Percentiles rank a stretch among this genome's conserved stretches.
These are phyloP conservation scores for Tuber magnatum DNA, from an alignment of 495 filamentous ascomycete genomes.

Conservation along the genomic window DNA sequence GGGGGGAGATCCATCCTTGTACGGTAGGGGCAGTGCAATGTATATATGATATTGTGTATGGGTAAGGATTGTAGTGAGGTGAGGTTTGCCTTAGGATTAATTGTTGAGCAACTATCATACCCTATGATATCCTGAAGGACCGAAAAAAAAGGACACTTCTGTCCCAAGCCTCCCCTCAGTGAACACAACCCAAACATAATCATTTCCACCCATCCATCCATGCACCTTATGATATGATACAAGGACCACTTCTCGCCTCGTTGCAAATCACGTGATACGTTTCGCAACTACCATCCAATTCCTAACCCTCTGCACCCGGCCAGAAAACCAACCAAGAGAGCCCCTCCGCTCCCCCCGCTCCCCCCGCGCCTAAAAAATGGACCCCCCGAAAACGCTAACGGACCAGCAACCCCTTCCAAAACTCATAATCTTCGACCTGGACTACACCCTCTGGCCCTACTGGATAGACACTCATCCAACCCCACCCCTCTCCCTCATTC, in stretches of 20 bases:
- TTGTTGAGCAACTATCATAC: too few relatives aligned
- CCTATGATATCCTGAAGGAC: too few relatives aligned
- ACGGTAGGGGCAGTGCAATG: neutral
- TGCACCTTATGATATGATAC: too few relatives aligned
- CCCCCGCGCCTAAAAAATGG: slow-evolving; percentile 8
- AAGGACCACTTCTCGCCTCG: neutral
- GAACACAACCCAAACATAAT: neutral
- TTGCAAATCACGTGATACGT: neutral
- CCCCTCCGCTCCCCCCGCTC: neutral
- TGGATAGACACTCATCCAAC: slow-evolving; percentile 92
- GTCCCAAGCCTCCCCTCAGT: too few relatives aligned
- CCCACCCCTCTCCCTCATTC: slow-evolving; percentile 52
- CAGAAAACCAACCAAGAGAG: slow-evolving; percentile 9
- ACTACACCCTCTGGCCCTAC: slow-evolving; percentile 97
- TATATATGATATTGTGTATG: neutral
- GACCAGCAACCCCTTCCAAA: slow-evolving; percentile 78
- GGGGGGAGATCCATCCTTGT: neutral
- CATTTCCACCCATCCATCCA: neutral
- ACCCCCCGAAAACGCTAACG: slow-evolving; percentile 54
- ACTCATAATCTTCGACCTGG: slow-evolving; percentile 84
- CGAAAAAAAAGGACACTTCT: too few relatives aligned
- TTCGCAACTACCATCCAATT: neutral
- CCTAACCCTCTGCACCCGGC: neutral
- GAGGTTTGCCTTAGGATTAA: neutral
- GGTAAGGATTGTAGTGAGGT: neutral